Conservation (phyloP, 139 green algal species). For the Micractinium conductrix region DNA sequence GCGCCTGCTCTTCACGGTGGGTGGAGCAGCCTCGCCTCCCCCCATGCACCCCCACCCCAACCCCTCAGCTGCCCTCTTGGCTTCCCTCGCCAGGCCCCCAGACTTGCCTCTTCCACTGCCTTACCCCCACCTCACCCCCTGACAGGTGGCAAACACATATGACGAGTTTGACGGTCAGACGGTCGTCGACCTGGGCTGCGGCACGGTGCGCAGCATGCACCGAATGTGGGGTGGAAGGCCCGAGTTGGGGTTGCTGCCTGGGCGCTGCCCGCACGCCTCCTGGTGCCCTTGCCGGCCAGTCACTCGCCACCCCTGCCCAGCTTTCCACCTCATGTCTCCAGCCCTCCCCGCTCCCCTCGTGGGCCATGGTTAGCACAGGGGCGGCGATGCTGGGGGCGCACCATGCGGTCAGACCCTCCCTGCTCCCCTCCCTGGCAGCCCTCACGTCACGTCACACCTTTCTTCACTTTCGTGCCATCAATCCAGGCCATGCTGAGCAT, state of each 20-base stretch:
- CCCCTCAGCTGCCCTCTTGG: too few relatives aligned
- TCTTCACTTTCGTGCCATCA: background rate
- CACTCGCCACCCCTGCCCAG: background rate
- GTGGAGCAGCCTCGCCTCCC: background rate
- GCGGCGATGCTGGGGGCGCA: background rate
- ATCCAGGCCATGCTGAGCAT: conserved; percentile 89
- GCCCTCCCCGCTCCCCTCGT: too few relatives aligned
- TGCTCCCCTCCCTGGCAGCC: background rate
- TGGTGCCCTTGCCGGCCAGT: background rate
- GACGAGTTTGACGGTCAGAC: conserved; percentile 76
- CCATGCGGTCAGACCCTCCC: too few relatives aligned
- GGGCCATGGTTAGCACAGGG: background rate
- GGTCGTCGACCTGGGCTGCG: conserved; percentile 91
- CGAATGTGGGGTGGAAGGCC: too few relatives aligned
- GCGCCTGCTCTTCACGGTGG: conserved; percentile 82
- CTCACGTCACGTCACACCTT: background rate
- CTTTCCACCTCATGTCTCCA: background rate
- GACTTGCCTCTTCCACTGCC: background rate
- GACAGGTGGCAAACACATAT: conserved; percentile 76
- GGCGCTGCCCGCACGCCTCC: background rate
- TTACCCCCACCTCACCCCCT: background rate
- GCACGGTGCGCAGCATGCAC: conserved; percentile 64
- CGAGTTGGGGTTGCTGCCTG: too few relatives aligned
- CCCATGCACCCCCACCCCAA: too few relatives aligned
- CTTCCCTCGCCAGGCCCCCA: too few relatives aligned